Evolutionary conservation across 176 grass and related monocot genomes (phyloP).

Genomic region (Areca catechu): DNA sequence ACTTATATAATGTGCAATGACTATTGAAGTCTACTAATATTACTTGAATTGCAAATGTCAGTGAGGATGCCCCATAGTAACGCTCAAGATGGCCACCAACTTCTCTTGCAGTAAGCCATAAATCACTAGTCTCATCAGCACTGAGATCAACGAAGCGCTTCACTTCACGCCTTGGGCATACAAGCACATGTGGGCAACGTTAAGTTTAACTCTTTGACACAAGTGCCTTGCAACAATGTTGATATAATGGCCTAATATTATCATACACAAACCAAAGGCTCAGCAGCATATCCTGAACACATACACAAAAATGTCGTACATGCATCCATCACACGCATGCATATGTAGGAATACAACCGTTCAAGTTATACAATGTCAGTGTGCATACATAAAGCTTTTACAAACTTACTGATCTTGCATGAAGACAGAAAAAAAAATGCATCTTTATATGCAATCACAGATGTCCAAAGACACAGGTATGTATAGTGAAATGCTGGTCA

Average conservation of each 20-base stretch:
- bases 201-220: constrained; percentile 29
- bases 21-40: not conserved
- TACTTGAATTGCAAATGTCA: constrained; percentile 82
- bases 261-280: not conserved
- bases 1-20: no score
- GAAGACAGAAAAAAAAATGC: no score
- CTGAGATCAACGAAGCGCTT: constrained; percentile 73
- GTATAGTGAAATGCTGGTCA: no score
- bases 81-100: constrained; percentile 57
- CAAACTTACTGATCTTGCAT: no score
- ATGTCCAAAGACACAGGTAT: no score
- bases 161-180: constrained; percentile 71
- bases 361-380: no score
- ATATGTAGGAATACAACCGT: no score
- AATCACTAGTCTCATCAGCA: constrained; percentile 64
- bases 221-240: constrained; percentile 3
- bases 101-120: constrained; percentile 86
- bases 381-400: no score
- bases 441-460: no score
- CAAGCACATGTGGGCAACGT: constrained; percentile 70
- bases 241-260: not conserved
- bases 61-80: constrained; percentile 75
- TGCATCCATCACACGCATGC: no score
- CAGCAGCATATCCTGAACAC: not conserved
- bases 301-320: no score